Percentiles rank a stretch among this genome's conserved stretches.
Evolutionary conservation across 169 alveolate species (phyloP).

Genomic region (Eimeria praecox): DNA sequence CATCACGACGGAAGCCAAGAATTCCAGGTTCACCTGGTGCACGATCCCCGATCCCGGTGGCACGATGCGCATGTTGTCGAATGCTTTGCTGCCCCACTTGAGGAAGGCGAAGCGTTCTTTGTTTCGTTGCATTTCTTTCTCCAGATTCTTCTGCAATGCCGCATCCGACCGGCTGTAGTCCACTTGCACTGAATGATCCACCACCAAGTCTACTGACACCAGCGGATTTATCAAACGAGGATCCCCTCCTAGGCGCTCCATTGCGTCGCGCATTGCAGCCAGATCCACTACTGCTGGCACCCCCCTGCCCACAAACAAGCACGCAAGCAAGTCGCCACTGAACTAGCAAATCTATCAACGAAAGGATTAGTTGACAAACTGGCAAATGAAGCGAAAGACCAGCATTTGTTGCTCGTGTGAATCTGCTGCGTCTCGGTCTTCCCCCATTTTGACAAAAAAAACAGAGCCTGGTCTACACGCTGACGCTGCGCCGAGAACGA

Average conservation of each 20-base stretch:
- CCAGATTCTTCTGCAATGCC: constrained; percentile 93
- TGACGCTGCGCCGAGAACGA: too few relatives aligned
- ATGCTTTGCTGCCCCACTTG: constrained; percentile 98
- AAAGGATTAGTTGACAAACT: neutral
- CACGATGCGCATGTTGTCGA: constrained; percentile 95
- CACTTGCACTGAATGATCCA: constrained; percentile 98
- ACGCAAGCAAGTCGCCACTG: neutral
- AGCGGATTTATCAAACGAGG: constrained; percentile 96
- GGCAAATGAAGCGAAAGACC: too few relatives aligned
- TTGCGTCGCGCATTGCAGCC: constrained; percentile 99
- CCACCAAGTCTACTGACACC: constrained; percentile 97
- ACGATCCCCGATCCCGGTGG: constrained; percentile 99
- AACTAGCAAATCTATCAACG: neutral
- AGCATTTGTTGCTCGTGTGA: too few relatives aligned
- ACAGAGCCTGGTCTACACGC: too few relatives aligned
- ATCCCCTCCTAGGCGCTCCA: constrained; percentile 95
- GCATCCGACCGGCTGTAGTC: constrained; percentile 90
- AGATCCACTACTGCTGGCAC: constrained; percentile 98
- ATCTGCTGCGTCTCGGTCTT: too few relatives aligned
- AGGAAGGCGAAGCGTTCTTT: constrained; percentile 97
- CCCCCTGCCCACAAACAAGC: constrained; percentile 87
- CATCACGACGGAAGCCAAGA: constrained; percentile 92
- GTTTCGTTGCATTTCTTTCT: constrained; percentile 95
- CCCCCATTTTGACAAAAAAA: too few relatives aligned
- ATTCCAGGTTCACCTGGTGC: constrained; percentile 95